Evolutionary conservation across 2,329 filamentous ascomycete species (phyloP).

Genomic region (Apiospora kogelbergensis): DNA sequence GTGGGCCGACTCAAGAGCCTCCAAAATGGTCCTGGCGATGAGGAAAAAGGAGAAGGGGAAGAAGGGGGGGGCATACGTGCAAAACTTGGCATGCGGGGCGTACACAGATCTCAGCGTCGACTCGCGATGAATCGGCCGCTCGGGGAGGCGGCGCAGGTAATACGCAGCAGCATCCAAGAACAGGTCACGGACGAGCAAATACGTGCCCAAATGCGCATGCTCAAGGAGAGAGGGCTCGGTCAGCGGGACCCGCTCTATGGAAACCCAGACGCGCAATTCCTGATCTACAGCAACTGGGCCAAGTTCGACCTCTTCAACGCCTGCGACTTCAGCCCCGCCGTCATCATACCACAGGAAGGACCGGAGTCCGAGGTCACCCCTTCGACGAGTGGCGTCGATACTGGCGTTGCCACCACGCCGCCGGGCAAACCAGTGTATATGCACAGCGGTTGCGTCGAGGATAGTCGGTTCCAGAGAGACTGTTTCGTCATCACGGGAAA

Average conservation of each 20-base stretch:
- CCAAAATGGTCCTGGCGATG: not conserved
- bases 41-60: too few species aligned
- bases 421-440: slow-evolving; percentile 14
- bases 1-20: not conserved
- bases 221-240: not conserved
- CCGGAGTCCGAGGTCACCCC: too few species aligned
- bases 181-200: not conserved
- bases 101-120: not conserved
- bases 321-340: slow-evolving; percentile 12
- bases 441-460: slow-evolving; percentile 14
- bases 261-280: not conserved
- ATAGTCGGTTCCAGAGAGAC: slow-evolving; percentile 13
- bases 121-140: not conserved
- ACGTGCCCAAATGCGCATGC: not conserved
- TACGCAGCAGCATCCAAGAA: not conserved
- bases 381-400: too few species aligned
- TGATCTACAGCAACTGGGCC: not conserved
- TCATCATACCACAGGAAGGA: too few species aligned
- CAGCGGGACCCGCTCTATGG: not conserved
- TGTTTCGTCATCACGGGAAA: slow-evolving; percentile 16
- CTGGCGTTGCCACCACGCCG: not conserved
- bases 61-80: not conserved
- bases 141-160: not conserved
- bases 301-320: not conserved
- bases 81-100: not conserved